Base-by-base conservation (phyloP, 371 early-diverging fungal genomes). In the Circinella umbellata region DNA sequence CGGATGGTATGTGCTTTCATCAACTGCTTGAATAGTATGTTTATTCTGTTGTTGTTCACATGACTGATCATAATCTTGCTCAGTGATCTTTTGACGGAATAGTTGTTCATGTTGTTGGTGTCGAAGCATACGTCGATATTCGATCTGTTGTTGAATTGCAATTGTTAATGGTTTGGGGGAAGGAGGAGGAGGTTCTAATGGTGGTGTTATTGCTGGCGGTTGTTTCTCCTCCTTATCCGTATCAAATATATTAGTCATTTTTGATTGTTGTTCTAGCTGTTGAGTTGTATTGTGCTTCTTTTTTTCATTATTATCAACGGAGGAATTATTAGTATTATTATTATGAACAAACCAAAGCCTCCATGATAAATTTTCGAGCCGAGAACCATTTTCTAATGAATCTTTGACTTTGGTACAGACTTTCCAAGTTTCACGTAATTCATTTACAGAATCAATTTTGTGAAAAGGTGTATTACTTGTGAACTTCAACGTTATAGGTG, bases 341-440 rank as follows among this genome's bases (percentile, higher is more conserved):
- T 92, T 86, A 48, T 92, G 92, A 70, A 93, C 82, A 68, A 92
- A 91, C 94, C 94, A 93, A 48, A 95, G 79, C 37, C 96, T 81
- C 96, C 96, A 96, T 10, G 93, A 90, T 67, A 96, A 83, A 75
- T 96, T 96, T 74, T 96, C 96, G 53, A 95, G 80, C 60, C 96
- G 83, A 47, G 87, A 85, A 18, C 95, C 96, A 72, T 95, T 91
- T 67, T 93, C 93, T 11, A 96, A 82, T 15, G 94, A 91, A 68
- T 94, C 93, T 79, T 95, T 96, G 63, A 94, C 95, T 80, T 94
- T 94, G 27, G 94, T 93, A 75, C 91, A 92, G 0, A 96, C 88
- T 68, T 91, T 84, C 96, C 96, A 96, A 3, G 91, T 90, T 62
- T 86, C 86, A 42, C 90, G 89, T 7, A 94, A 79, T 69, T 94